Evolutionary conservation across 768 basidiomycete species (phyloP), one percentile per base, ranked within the genome.

Genomic region (Rhizopogon sp.): DNA sequence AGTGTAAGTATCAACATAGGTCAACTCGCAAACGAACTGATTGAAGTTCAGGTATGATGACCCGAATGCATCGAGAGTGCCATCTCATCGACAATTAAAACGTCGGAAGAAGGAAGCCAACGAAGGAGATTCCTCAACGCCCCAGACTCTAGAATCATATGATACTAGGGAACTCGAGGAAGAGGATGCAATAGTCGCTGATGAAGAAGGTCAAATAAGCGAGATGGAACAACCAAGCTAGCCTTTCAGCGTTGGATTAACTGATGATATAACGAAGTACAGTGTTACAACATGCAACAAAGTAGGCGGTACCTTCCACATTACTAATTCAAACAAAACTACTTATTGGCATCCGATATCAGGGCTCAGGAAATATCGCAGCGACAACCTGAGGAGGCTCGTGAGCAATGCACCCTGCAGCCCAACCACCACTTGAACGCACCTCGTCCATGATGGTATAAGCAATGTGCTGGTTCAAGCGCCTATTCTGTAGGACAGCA

Each of bases 401-500:
- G 16, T 33, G 51, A 39, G 50, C 43, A 39, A 40, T 43, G 6
- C 35, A 37, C 9, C 14, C 6, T 20, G 11, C 16, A 29, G 10
- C 25, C 4, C 20, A 39, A 29, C 31, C 31, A 31, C 25, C 43
- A 49, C 35, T 37, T 37, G 35, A 10, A 61, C 78, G 40, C 54
- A 95, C 94, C 82, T 98, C 96, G 59, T 98, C 95, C 28, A 93
- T 72, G 52, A 97, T 81, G 39, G 84, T 90, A 66, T 97, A 90
- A 14, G 85, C 80, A 52, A 98, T 85, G 66, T 97, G 94, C 65
- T 96, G 93, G 69, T 96, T 97, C 33, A 98, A 76, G n/a, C 96
- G 82, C 45, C 85, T 81, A 66, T 98, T 97, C 70, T 99, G 97
- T 42, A 98, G 67, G 2, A 96, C 93, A 5, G 93, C 87, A 67